phyloP scores from a whole-genome alignment of 2,329 filamentous ascomycete genomes.

The Talaromyces piceae region DNA sequence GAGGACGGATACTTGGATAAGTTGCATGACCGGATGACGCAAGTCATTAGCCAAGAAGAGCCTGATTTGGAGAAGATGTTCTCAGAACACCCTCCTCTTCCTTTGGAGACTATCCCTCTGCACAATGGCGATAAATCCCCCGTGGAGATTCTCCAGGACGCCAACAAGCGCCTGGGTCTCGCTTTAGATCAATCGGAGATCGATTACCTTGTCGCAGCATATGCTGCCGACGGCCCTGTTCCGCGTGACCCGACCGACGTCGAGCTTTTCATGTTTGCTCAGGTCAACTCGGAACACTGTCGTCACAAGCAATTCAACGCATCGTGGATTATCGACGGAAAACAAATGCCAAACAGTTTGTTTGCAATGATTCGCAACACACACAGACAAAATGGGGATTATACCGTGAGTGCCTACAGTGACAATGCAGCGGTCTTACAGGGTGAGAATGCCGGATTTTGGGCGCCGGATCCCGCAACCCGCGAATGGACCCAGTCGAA shows the following conservation, averaged over 20 bases:
- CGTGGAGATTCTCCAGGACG: conserved; percentile 65
- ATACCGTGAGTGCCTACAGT: conserved; percentile 91
- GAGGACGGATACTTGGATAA: conserved; percentile 55
- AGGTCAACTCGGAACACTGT: conserved; percentile 97
- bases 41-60: conserved; percentile 60
- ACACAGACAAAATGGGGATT: conserved; percentile 66
- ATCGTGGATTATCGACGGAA: conserved; percentile 87
- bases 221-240: conserved; percentile 54
- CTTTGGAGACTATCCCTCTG: conserved; percentile 69
- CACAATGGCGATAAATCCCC: conserved; percentile 59
- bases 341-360: conserved; percentile 68
- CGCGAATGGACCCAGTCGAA: conserved; percentile 82
- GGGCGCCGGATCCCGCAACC: conserved; percentile 80
- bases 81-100: conserved; percentile 55
- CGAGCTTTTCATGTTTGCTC: conserved; percentile 98
- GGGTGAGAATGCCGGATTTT: conserved; percentile 65
- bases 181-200: conserved; percentile 85
- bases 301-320: conserved; percentile 92
- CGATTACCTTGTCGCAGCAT: conserved; percentile 84
- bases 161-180: conserved; percentile 77
- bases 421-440: conserved; percentile 94
- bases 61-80: conserved; percentile 75
- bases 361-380: conserved; percentile 98
- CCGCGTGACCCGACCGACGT: conserved; percentile 70
- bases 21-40: conserved; percentile 93